Evolutionary conservation across 1,284 basidiomycete species (phyloP).

Genomic region (Inonotus obliquus): DNA sequence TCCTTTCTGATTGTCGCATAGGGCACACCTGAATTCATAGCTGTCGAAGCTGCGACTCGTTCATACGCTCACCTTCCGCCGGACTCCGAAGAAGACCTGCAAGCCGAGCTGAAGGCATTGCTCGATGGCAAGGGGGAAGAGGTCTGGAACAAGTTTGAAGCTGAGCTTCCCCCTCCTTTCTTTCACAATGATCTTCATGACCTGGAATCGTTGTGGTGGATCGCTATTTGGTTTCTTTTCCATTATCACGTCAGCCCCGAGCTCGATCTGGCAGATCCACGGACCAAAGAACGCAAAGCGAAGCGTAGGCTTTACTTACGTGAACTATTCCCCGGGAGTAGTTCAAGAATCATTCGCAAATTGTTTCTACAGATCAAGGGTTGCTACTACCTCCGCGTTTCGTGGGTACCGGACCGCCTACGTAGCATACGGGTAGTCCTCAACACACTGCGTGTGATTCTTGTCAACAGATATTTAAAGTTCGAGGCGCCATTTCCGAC

Average conservation of each 20-base stretch:
- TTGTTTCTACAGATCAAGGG: background rate
- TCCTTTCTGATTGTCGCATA: background rate
- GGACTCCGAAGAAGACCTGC: background rate
- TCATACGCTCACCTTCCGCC: background rate
- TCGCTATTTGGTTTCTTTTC: constrained; percentile 3
- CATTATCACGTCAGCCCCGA: background rate
- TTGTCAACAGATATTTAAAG: background rate
- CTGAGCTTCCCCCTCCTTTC: background rate
- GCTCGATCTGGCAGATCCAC: background rate
- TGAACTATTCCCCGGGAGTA: background rate
- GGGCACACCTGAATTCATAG: too few species aligned
- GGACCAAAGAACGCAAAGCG: background rate
- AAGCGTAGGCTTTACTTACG: background rate
- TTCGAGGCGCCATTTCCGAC: background rate
- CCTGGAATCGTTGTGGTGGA: constrained; percentile 8
- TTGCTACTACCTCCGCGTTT: background rate
- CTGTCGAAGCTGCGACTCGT: background rate
- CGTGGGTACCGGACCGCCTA: background rate
- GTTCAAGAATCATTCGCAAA: background rate
- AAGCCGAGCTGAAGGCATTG: background rate
- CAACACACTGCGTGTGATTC: background rate
- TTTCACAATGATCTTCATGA: background rate
- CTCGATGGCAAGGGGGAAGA: background rate
- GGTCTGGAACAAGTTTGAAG: background rate
- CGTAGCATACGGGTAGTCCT: background rate